phyloP scores from a whole-genome alignment of 495 filamentous ascomycete species.

The Viridothelium virens region DNA sequence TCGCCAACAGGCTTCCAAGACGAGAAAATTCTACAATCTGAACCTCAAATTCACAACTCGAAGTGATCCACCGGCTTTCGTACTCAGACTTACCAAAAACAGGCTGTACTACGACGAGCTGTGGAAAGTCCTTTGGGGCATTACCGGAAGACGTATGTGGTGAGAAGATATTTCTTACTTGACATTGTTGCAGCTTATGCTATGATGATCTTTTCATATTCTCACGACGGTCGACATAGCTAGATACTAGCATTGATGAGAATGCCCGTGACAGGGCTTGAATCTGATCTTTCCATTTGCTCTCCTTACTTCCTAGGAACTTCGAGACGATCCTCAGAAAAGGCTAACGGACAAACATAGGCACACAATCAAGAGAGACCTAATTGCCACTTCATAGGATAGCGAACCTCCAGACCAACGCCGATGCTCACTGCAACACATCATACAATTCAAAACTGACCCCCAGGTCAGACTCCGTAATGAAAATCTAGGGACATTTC shows the following conservation, averaged over 20 bases:
- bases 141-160: not conserved
- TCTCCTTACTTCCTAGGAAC: not conserved
- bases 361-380: not conserved
- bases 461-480: not conserved
- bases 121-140: too few relatives aligned
- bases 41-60: slow-evolving; percentile 25
- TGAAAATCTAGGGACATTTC: slow-evolving; percentile 1
- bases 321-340: not conserved
- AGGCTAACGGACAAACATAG: not conserved
- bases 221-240: slow-evolving; percentile 99
- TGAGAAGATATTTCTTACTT: slow-evolving; percentile 26
- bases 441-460: not conserved
- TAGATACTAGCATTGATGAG: slow-evolving; percentile 45
- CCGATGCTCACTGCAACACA: not conserved
- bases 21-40: slow-evolving; percentile 41
- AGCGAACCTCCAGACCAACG: not conserved
- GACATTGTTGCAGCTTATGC: slow-evolving; percentile 33
- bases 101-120: not conserved
- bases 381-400: too few relatives aligned
- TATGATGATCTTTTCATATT: slow-evolving; percentile 69
- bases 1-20: slow-evolving; percentile 49
- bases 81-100: not conserved
- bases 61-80: not conserved
- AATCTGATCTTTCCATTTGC: slow-evolving; percentile 14
- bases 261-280: slow-evolving; percentile 25